These are phyloP conservation scores for Maudiozyma bulderi DNA, from an alignment of 805 yeast genomes.

Conservation along the genomic window DNA sequence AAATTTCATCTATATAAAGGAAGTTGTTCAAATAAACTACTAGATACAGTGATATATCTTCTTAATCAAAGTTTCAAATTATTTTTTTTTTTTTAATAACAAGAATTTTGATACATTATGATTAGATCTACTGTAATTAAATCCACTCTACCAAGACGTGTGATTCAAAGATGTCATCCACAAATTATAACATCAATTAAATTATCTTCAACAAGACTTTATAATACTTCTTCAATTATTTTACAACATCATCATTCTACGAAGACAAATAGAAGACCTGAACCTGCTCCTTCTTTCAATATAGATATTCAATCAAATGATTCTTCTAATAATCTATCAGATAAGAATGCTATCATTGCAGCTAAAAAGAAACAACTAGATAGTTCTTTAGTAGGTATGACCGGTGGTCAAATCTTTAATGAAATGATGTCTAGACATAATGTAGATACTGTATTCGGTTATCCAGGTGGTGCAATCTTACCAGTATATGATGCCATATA, in stretches of 20 bases:
- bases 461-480: conserved; percentile 97
- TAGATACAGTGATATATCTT: no score
- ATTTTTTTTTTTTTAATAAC: no score
- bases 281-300: conserved; percentile 31
- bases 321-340: background rate
- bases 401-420: conserved; percentile 98
- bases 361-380: conserved; percentile 35
- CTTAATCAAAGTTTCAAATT: no score
- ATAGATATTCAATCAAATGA: conserved; percentile 9
- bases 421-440: conserved; percentile 97
- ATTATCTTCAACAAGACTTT: conserved; percentile 4
- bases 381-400: conserved; percentile 83
- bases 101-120: conserved; percentile 5
- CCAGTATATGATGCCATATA: conserved; percentile 97
- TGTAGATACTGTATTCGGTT: conserved; percentile 93
- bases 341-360: background rate
- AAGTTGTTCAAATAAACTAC: no score
- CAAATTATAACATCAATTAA: background rate
- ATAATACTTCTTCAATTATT: conserved; percentile 27
- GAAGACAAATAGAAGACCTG: conserved; percentile 18
- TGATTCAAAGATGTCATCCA: conserved; percentile 5
- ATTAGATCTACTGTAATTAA: conserved; percentile 17
- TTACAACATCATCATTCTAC: conserved; percentile 13
- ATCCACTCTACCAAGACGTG: conserved; percentile 11
- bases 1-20: no score